phyloP scores from a whole-genome alignment of 169 alveolate genomes.

The Fabrea salina region DNA sequence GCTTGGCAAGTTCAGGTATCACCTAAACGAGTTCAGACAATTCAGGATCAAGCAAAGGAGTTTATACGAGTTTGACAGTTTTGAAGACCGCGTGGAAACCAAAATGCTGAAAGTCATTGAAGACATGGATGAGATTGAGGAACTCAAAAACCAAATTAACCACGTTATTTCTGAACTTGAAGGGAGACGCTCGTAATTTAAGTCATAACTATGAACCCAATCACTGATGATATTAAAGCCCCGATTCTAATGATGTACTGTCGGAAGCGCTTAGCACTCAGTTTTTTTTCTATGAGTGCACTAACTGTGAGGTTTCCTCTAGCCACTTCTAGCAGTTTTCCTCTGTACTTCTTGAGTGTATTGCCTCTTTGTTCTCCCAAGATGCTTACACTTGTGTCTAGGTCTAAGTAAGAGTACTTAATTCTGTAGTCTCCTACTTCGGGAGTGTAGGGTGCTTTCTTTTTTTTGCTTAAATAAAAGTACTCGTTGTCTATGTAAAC shows the following conservation, averaged over 20 bases:
- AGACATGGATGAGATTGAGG: not conserved
- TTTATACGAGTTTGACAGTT: constrained; percentile 15
- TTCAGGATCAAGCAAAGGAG: not conserved
- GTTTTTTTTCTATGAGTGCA: not conserved
- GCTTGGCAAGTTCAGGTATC: not conserved
- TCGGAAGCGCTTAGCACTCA: not conserved
- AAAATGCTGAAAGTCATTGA: constrained; percentile 9
- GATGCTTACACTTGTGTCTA: constrained; percentile 5
- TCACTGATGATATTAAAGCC: not conserved
- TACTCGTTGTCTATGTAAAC: not conserved
- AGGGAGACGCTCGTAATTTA: too few relatives aligned
- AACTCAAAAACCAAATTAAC: not conserved
- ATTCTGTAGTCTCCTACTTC: constrained; percentile 13
- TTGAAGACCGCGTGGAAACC: not conserved
- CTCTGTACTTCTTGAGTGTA: not conserved
- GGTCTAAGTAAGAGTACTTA: not conserved
- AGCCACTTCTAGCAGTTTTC: not conserved
- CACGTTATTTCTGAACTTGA: too few relatives aligned
- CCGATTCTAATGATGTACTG: not conserved
- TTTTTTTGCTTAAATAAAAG: not conserved
- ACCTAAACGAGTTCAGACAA: constrained; percentile 16
- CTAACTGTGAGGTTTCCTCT: not conserved
- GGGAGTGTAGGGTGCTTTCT: not conserved
- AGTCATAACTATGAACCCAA: constrained; percentile 5
- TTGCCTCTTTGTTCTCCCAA: not conserved